Evolutionary conservation across 2,329 filamentous ascomycete genomes (phyloP), one percentile per base, ranked within the genome.

Genomic region (Thermothelomyces thermophilus): DNA sequence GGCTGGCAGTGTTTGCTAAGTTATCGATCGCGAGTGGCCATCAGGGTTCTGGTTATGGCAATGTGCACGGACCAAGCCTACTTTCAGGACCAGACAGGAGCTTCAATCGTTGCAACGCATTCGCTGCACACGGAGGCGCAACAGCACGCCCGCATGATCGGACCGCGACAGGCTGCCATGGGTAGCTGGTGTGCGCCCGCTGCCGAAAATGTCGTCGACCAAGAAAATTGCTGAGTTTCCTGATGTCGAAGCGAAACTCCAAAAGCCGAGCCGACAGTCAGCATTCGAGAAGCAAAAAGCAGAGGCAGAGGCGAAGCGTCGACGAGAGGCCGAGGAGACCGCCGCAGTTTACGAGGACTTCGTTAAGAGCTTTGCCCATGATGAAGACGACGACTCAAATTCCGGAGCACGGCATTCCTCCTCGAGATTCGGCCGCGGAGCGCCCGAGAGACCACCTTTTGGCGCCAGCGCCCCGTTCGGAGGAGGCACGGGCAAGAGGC

Each of bases 321-420:
- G 80, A 59, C 80, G 88, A 58, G 90, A 95, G 67, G 86, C 85
- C 62, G 88, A 85, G 58, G 90, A 95, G 69, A 94, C 87, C 6
- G 87, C 86, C 19, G 89, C 88, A 20, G 88, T 90, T 1, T 87
- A 90, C 66, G 82, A 89, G 59, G 88, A 91, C 57, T 95, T 95
- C 58, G 81, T 93, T 50, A 91, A 91, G 68, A 89, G 78, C 48
- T 87, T 87, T 60, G 83, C 82, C 39, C 73, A 77, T 53, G 80
- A 83, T 33, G 77, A 78, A 22, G 73, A 76, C 35, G 72, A 75
- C 37, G 66, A 72, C 51, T 57, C 36, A 33, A 42, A n/a, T 44
- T 56, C 16, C 40, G 53, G 46, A 26, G 51, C 51, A 34, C 53
- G 54, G 41, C 24, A 52, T 28, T 22, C 50, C 10, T 41, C 49